Evolutionary conservation across 2,329 filamentous ascomycete genomes (phyloP).

Genomic region (Paecilomyces sp.): DNA sequence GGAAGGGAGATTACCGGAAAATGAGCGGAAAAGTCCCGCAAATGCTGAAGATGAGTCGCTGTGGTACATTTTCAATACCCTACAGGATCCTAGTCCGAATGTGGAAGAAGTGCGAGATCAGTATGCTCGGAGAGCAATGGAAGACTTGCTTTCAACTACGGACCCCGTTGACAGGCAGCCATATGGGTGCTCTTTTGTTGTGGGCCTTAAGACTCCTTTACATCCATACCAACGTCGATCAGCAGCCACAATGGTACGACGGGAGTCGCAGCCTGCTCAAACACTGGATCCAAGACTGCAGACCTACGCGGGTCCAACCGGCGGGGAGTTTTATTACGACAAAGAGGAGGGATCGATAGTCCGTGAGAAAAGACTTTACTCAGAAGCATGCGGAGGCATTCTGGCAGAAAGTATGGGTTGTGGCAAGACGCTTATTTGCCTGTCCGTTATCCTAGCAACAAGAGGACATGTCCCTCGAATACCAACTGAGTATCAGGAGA

Average conservation of each 20-base stretch:
- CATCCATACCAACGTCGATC: conserved; percentile 76
- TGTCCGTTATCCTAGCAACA: conserved; percentile 70
- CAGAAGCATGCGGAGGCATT: conserved; percentile 65
- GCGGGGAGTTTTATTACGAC: conserved; percentile 63
- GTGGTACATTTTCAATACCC: conserved; percentile 46
- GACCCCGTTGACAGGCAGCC: conserved; percentile 5
- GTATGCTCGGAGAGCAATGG: conserved; percentile 29
- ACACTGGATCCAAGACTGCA: conserved; percentile 69
- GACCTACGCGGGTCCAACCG: conserved; percentile 52
- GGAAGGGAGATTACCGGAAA: conserved; percentile 19
- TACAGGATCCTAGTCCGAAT: conserved; percentile 32
- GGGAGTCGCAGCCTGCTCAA: conserved; percentile 59
- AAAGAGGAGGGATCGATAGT: conserved; percentile 55
- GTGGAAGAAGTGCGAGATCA: conserved; percentile 21
- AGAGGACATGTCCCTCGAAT: conserved; percentile 59
- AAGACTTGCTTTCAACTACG: conserved; percentile 21
- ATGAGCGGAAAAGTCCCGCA: conserved; percentile 6
- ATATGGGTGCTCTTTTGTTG: conserved; percentile 16
- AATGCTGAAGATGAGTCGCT: conserved; percentile 35
- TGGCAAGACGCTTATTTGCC: conserved; percentile 83
- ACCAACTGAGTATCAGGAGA: conserved; percentile 53
- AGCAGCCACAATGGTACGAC: conserved; percentile 75
- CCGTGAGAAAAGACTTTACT: conserved; percentile 63
- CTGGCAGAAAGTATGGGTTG: conserved; percentile 45
- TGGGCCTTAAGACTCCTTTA: conserved; percentile 50